phyloP scores from a whole-genome alignment of 257 asterid genomes.

The Plantago major region DNA sequence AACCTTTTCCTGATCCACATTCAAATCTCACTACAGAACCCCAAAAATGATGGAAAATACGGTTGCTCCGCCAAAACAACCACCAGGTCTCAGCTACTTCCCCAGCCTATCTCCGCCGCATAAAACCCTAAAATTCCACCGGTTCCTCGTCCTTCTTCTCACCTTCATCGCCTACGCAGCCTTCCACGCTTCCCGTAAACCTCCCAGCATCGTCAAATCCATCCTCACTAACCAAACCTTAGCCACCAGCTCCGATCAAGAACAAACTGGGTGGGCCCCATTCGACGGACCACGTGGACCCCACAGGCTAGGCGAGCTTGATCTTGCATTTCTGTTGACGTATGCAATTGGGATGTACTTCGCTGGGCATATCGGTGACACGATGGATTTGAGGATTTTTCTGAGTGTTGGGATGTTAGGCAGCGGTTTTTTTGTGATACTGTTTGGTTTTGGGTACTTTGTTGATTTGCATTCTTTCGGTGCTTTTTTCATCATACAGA shows the following conservation, averaged over 20 bases:
- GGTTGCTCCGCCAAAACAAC: conserved; percentile 27
- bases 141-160: conserved; percentile 52
- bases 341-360: conserved; percentile 85
- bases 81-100: conserved; percentile 65
- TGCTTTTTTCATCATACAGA: conserved; percentile 54
- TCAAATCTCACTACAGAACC: too few species aligned
- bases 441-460: conserved; percentile 78
- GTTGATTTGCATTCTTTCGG: conserved; percentile 63
- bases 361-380: conserved; percentile 81
- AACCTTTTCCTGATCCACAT: too few species aligned
- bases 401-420: conserved; percentile 83
- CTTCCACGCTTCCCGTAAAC: conserved; percentile 93
- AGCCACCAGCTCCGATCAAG: conserved; percentile 24
- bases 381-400: conserved; percentile 65
- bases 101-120: conserved; percentile 48
- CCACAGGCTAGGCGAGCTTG: conserved; percentile 94
- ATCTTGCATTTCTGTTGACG: conserved; percentile 69
- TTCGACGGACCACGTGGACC: conserved; percentile 75
- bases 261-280: conserved; percentile 74
- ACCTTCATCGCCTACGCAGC: conserved; percentile 82
- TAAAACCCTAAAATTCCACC: conserved; percentile 54
- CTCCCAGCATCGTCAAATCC: conserved; percentile 96
- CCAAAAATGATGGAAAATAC: too few species aligned
- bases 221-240: conserved; percentile 56
- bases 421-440: conserved; percentile 61